A percentile compares a stretch with the other conserved stretches of the same genome.
These are phyloP conservation scores for Leptomonas seymouri DNA, from an alignment of 208 protist species.

Conservation along the genomic window DNA sequence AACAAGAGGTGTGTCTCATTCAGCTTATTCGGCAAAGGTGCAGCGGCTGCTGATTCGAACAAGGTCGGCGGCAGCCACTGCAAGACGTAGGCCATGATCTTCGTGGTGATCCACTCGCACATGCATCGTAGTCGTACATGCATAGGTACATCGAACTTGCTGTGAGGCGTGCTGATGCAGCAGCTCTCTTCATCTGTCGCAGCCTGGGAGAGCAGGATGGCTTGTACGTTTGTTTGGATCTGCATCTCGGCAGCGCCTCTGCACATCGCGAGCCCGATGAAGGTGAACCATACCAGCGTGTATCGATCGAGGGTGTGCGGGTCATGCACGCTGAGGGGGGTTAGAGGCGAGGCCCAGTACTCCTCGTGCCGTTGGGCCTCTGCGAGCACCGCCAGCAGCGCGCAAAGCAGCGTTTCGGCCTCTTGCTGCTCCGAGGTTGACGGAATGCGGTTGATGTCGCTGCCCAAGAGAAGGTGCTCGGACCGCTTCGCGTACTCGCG, in stretches of 20 bases:
- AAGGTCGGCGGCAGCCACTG: slow-evolving; percentile 1
- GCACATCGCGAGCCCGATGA: neutral
- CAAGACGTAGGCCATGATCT: neutral
- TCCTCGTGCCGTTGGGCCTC: neutral
- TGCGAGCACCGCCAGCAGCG: neutral
- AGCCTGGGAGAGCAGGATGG: neutral
- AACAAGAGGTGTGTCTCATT: slow-evolving; percentile 14
- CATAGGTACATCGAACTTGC: neutral
- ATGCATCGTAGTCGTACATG: neutral
- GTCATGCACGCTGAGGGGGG: neutral
- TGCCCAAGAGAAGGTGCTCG: neutral
- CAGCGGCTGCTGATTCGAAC: neutral
- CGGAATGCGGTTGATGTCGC: too few relatives aligned
- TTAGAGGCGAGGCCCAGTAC: slow-evolving; percentile 10
- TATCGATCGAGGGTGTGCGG: neutral
- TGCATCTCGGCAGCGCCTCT: neutral
- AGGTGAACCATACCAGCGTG: slow-evolving; percentile 9
- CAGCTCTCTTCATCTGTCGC: too few relatives aligned
- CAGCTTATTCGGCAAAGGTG: neutral
- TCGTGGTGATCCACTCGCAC: slow-evolving; percentile 4
- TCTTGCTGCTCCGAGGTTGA: neutral
- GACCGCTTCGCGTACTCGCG: neutral
- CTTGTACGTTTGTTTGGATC: neutral
- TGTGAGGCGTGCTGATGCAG: neutral
- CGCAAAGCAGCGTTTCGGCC: neutral